Percentiles rank a stretch among this genome's conserved stretches.
Evolutionary conservation across 345 rosid genomes (phyloP).

Genomic region (Adansonia digitata): DNA sequence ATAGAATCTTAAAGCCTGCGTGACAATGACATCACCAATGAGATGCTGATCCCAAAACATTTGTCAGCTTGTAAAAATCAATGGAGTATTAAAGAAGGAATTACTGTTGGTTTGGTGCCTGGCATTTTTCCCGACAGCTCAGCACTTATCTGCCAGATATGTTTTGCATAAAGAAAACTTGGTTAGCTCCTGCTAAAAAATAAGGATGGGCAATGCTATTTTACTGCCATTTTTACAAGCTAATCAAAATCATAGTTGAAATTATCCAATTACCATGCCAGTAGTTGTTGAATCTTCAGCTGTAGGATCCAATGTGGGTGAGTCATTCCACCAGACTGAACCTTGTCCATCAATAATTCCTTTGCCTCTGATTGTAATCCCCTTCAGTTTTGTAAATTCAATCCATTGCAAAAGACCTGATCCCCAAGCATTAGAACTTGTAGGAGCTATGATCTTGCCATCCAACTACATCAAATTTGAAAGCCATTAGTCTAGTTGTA

Average conservation of each 20-base stretch:
- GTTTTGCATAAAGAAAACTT: not conserved
- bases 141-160: constrained; percentile 29
- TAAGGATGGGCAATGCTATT: not conserved
- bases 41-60: not conserved
- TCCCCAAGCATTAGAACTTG: constrained; percentile 57
- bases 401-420: constrained; percentile 72
- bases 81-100: constrained; percentile 1
- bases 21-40: not conserved
- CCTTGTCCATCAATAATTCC: constrained; percentile 86
- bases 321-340: constrained; percentile 72
- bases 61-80: not conserved
- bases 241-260: not conserved
- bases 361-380: constrained; percentile 59
- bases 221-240: too few relatives aligned
- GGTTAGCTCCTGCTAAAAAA: not conserved
- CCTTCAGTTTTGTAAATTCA: constrained; percentile 54
- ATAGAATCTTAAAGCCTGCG: constrained; percentile 78
- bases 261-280: constrained; percentile 20
- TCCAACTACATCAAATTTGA: constrained; percentile 47
- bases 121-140: constrained; percentile 47
- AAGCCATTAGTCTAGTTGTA: not conserved
- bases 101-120: constrained; percentile 71
- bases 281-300: constrained; percentile 25
- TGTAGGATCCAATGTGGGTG: constrained; percentile 27
- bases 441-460: constrained; percentile 77